A percentile compares a stretch with the other conserved stretches of the same genome.
These are phyloP conservation scores for Mortierella sp. DNA, from an alignment of 371 early-diverging fungal genomes.

Conservation along the genomic window DNA sequence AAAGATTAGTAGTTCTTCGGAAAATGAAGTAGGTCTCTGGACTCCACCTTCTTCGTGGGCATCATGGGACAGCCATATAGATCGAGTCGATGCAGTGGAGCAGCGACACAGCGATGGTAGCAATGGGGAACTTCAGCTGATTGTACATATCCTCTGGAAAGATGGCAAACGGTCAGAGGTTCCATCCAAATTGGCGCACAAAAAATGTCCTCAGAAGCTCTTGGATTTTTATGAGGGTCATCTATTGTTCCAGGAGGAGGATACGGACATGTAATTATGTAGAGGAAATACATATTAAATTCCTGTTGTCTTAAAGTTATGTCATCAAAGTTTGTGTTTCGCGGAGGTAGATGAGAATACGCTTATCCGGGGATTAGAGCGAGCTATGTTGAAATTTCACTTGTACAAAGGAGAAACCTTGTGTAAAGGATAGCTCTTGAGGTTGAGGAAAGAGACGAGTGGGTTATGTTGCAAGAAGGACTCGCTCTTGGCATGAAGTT, in stretches of 20 bases:
- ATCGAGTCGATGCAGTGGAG: constrained; percentile 24
- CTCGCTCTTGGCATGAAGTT: too few species aligned
- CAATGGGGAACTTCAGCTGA: neutral
- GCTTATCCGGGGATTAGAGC: too few species aligned
- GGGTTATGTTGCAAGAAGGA: too few species aligned
- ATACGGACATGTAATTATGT: neutral
- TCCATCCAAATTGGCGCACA: constrained; percentile 2
- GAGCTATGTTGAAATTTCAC: too few species aligned
- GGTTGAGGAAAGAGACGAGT: too few species aligned
- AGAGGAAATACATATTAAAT: neutral
- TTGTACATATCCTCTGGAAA: constrained; percentile 22
- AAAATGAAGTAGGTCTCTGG: constrained; percentile 10
- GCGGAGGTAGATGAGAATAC: too few species aligned
- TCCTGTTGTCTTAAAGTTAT: too few species aligned
- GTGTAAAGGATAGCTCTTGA: too few species aligned
- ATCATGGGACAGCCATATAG: constrained; percentile 23
- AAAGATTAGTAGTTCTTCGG: neutral
- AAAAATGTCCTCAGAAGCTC: constrained; percentile 17
- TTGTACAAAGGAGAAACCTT: too few species aligned
- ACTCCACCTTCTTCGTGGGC: constrained; percentile 17
- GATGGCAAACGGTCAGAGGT: constrained; percentile 14
- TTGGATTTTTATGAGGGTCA: constrained; percentile 27
- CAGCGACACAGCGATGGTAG: neutral
- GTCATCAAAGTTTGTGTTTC: too few species aligned
- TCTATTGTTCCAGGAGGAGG: constrained; percentile 19